Base-by-base conservation (phyloP, 2,329 filamentous ascomycete genomes). In the Diplocarpon mali region DNA sequence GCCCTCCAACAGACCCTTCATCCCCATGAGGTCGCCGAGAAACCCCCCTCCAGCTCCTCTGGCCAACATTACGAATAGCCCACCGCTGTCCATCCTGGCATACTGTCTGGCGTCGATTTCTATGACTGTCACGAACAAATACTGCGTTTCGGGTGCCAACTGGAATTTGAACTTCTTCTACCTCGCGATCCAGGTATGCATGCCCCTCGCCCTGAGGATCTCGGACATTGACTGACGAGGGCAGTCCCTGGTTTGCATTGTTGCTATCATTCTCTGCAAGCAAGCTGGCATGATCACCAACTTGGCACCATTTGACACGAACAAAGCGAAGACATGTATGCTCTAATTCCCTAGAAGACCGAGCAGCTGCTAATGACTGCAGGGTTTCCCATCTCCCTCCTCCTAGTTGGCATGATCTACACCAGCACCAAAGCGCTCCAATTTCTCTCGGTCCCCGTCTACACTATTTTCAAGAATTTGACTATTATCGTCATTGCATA, bases 61-160 rank as follows among this genome's bases (percentile, higher is more conserved):
- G 15, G 54, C 57, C 24, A 59, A 52, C 41, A 63, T 87, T 51
- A 75, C 81, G 58, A 86, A 88, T 67, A 92, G 79, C 65, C 85
- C 88, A 13, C 70, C 77, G 37, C 64, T 92, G 38, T 88, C 90
- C 16, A 85, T 98, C 57, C 62, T 94, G 53, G 79, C 85, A 39
- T 98, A 98, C 72, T 98, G 92, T 67, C 72, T 84, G 59, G 86
- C 90, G 42, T 95, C 89, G n/a, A 98, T 98, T 62, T 77, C 90
- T 65, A 98, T 98, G 92, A 98, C 92, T 7, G 85, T 95, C n/a
- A 92, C 93, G 65, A 98, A 98, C 71, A 98, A 98, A 73, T 98
- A 93, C 65, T 89, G 95, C 51, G 78, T 98, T 38, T 95, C 87
- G 7, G 92, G 92, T 49, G 74, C 76, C 41, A 77, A 83, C 55